Base-by-base conservation (phyloP, 805 yeast species). In the Kuraishia molischiana region DNA sequence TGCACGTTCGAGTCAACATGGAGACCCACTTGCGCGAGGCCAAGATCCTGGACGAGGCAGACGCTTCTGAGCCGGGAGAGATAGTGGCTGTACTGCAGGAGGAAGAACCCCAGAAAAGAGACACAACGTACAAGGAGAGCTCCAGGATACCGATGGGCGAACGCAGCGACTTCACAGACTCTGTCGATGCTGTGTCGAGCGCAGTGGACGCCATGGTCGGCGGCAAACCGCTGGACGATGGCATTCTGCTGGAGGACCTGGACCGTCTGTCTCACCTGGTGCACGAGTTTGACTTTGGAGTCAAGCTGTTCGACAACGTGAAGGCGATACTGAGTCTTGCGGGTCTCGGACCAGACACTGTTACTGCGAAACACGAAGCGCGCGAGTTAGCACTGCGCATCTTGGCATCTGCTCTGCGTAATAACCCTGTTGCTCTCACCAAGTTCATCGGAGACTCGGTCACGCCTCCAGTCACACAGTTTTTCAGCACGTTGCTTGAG, bases 21-120 rank as follows among this genome's bases (percentile, higher is more conserved):
- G 85, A 79, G n/a, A 77, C 87, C 0, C 79, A 81, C 15, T 56
- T 60, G 20, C 74, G 70, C 48, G 83, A 80, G 54, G 96, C 95
- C 1, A 82, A 76, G 45, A 42, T 80, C 4, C 47, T 75, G 42
- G 70, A 63, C 20, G 46, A 34, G 5, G 47, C 40, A 8, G 44
- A 40, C 4, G 46, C 41, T 9, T 40, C 37, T 22, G 46, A 38
- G 8, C 29, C 48, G 4, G 46, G 40, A 2, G 49, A 42, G 5
- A 42, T 44, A 19, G 38, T 43, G 13, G 40, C 40, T 37, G 29
- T 40, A 20, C 32, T 37, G 5, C 5, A n/a, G 11, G 38, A 40
- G 13, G 17, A 11, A 28, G 6, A 9, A 11, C 17, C 31, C 17
- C 14, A 9, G 6, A 22, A 8, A 8, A 22, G 26, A 11, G 26